Percentiles rank a stretch among this genome's conserved stretches.
Conservation (phyloP, 805 yeast genomes). For the Yamadazyma philogaea region DNA sequence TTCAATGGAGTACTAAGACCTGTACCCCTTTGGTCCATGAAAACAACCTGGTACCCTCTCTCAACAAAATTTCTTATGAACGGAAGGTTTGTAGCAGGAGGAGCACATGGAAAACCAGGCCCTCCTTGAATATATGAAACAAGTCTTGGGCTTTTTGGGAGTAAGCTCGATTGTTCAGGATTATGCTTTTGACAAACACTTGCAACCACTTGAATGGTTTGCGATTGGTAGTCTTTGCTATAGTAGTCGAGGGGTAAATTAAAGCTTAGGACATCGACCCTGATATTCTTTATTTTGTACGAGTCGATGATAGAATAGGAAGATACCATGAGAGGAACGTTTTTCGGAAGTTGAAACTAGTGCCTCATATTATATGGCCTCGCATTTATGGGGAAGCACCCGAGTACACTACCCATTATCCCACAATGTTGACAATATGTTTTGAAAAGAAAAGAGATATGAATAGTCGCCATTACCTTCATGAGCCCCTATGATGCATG, state of each 20-base stretch:
- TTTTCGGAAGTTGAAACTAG: too few relatives aligned
- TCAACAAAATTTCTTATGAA: conserved; percentile 23
- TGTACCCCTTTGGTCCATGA: conserved; percentile 61
- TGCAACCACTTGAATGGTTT: conserved; percentile 24
- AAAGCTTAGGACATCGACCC: conserved; percentile 22
- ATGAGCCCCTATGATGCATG: too few relatives aligned
- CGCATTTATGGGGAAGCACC: too few relatives aligned
- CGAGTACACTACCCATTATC: too few relatives aligned
- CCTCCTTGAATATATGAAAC: conserved; percentile 52
- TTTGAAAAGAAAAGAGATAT: too few relatives aligned
- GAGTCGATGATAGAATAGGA: conserved; percentile 19
- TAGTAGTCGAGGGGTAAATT: conserved; percentile 21
- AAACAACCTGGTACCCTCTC: conserved; percentile 43
- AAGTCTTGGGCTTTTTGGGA: conserved; percentile 33
- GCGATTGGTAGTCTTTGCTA: conserved; percentile 6
- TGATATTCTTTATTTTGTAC: conserved; percentile 19
- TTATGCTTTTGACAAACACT: conserved; percentile 33
- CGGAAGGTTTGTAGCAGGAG: conserved; percentile 36
- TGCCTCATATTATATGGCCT: too few relatives aligned
- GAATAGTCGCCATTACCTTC: too few relatives aligned
- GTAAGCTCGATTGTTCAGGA: conserved; percentile 12
- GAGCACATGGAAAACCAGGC: conserved; percentile 48
- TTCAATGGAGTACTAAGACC: conserved; percentile 52
- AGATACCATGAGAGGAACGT: background rate
- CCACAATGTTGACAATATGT: too few relatives aligned